phyloP scores from a whole-genome alignment of 208 protist genomes.

The Jaenimonas drosophilae region DNA sequence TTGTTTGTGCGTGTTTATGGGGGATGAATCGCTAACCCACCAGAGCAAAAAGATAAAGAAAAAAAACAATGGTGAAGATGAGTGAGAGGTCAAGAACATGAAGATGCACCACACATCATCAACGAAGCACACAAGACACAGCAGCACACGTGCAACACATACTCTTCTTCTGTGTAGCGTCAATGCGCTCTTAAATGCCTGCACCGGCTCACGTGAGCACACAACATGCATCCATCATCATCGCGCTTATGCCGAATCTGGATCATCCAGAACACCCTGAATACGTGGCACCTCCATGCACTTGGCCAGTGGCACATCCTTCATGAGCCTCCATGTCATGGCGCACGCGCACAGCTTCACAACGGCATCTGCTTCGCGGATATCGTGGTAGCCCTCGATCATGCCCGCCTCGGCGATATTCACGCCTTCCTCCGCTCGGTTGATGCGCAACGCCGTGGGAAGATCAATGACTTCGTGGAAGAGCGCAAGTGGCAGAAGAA shows the following conservation, averaged over 20 bases:
- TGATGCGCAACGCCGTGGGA: slow-evolving; percentile 69
- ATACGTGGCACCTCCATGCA: slow-evolving; percentile 65
- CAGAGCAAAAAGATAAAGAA: slow-evolving; percentile 2
- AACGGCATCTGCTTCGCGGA: slow-evolving; percentile 79
- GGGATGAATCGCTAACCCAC: slow-evolving; percentile 3
- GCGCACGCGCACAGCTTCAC: slow-evolving; percentile 83
- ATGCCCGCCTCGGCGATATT: slow-evolving; percentile 55
- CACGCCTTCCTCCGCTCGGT: slow-evolving; percentile 78
- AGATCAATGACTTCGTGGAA: slow-evolving; percentile 68
- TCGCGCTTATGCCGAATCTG: slow-evolving; percentile 14
- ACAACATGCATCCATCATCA: neutral
- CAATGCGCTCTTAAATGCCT: neutral
- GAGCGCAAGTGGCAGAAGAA: slow-evolving; percentile 81
- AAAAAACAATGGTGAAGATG: slow-evolving; percentile 2
- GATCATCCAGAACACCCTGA: slow-evolving; percentile 14
- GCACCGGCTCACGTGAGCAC: neutral
- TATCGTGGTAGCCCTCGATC: slow-evolving; percentile 90
- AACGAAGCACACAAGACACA: neutral
- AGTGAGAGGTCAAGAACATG: neutral
- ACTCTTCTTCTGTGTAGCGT: neutral
- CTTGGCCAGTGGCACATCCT: slow-evolving; percentile 58
- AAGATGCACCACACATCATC: neutral
- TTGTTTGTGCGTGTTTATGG: neutral
- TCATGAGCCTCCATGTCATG: slow-evolving; percentile 72
- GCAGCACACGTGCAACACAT: neutral